Conservation (phyloP, 768 basidiomycete species). For the Russula sp. region DNA sequence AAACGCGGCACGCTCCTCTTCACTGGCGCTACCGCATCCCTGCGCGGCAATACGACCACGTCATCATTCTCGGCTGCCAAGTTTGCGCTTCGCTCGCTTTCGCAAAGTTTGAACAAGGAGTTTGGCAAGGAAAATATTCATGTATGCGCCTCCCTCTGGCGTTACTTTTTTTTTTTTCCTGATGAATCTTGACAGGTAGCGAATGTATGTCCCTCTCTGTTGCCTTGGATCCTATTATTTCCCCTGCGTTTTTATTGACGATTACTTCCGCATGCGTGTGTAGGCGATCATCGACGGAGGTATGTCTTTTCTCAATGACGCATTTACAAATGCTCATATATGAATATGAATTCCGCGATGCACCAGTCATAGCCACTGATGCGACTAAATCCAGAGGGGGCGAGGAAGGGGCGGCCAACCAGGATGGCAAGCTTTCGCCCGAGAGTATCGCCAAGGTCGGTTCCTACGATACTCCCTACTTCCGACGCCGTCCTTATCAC, state of each 20-base stretch:
- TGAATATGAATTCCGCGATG: not conserved
- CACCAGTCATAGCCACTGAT: slow-evolving; percentile 35
- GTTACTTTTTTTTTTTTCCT: not conserved
- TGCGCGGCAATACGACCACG: slow-evolving; percentile 42
- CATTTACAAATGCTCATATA: not conserved
- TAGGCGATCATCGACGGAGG: slow-evolving; percentile 71
- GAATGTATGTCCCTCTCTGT: slow-evolving; percentile 1
- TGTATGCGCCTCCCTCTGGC: slow-evolving; percentile 31
- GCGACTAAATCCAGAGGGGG: slow-evolving; percentile 11
- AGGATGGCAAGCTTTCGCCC: slow-evolving; percentile 52
- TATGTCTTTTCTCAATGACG: slow-evolving; percentile 28
- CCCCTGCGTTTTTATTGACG: no score
- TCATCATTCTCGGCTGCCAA: slow-evolving; percentile 44
- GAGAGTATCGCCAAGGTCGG: slow-evolving; percentile 65
- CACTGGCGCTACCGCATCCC: slow-evolving; percentile 45
- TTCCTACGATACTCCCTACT: not conserved
- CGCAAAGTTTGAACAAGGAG: slow-evolving; percentile 45
- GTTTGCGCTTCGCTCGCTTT: slow-evolving; percentile 42
- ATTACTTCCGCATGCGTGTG: not conserved
- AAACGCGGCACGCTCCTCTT: slow-evolving; percentile 45
- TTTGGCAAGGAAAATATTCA: slow-evolving; percentile 47
- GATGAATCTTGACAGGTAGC: slow-evolving; percentile 2
- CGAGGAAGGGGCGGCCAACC: slow-evolving; percentile 44
- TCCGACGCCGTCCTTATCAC: not conserved
- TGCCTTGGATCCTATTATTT: no score